Conservation (phyloP, 768 basidiomycete species). For the Pisolithus marmoratus region DNA sequence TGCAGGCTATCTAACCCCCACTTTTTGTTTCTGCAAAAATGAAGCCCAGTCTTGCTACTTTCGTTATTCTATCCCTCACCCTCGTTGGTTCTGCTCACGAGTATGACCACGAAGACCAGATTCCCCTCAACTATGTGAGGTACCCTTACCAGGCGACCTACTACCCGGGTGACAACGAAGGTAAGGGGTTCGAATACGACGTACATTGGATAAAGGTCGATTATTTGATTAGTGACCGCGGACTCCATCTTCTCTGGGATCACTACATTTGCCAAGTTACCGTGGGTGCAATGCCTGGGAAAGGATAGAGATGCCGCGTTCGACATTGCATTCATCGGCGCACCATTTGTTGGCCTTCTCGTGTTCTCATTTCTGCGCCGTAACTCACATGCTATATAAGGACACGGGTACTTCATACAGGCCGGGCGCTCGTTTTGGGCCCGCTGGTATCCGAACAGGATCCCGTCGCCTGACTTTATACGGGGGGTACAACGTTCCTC, state of each 20-base stretch:
- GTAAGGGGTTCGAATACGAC: slow-evolving; percentile 23
- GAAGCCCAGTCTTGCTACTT: slow-evolving; percentile 17
- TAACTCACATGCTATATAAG: slow-evolving; percentile 23
- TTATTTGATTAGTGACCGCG: slow-evolving; percentile 49
- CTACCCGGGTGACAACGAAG: slow-evolving; percentile 50
- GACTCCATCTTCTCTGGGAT: slow-evolving; percentile 81
- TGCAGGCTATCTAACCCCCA: slow-evolving; percentile 1
- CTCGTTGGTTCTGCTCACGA: slow-evolving; percentile 30
- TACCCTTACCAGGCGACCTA: slow-evolving; percentile 60
- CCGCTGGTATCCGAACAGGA: slow-evolving; percentile 75
- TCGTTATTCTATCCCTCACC: slow-evolving; percentile 22
- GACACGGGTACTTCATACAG: slow-evolving; percentile 74
- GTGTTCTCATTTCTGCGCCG: neutral
- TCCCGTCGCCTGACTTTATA: slow-evolving; percentile 70
- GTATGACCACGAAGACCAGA: slow-evolving; percentile 45
- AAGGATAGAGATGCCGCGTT: slow-evolving; percentile 50
- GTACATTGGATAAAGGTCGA: neutral
- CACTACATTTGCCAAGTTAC: slow-evolving; percentile 82
- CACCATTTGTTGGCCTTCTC: slow-evolving; percentile 54
- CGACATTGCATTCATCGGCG: slow-evolving; percentile 81
- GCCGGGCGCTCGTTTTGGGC: slow-evolving; percentile 82
- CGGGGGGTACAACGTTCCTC: slow-evolving; percentile 75
- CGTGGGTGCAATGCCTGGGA: slow-evolving; percentile 75
- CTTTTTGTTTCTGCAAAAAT: slow-evolving; percentile 8
- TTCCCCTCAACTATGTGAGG: slow-evolving; percentile 62